Base-by-base conservation (phyloP, 805 yeast genomes). In the Candida silvicultrix region DNA sequence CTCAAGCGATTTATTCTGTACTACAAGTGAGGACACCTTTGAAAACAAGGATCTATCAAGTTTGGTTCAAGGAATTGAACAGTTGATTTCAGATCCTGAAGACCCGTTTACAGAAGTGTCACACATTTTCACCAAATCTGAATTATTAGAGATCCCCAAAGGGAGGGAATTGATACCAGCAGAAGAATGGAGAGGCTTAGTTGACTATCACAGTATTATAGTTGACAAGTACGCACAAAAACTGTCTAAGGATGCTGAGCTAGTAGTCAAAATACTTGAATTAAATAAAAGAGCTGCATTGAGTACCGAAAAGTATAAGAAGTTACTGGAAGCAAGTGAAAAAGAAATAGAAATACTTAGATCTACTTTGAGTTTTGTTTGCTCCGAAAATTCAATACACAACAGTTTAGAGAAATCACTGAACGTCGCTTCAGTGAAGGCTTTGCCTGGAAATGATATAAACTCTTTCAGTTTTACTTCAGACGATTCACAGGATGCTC, bases 231-330 rank as follows among this genome's bases (percentile, higher is more conserved):
- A 28, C 3, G 29, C 29, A 10, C 18, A 31, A 7, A 43, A 23
- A 18, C 29, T 43, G 12, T 10, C 40, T 19, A 16, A 38, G 3
- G 45, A 43, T 32, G 9, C 12, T 6, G n/a, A 38, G 18, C 31
- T 43, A 21, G 40, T 43, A 21, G n/a, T 38, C 11, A 43, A 43
- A 31, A 22, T 43, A 10, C 38, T 43, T 32, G 45, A 43, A 14
- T 23, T 43, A 4, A 43, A 43, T 23, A 35, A 11, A 35, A 35
- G 19, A 5, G 22, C 22, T 16, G 38, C 38, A 15, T 11, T 18
- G 23, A 23, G 19, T 10, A 18, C 6, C 11, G 38, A 35, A 7
- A 35, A 10, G 12, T 19, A 18, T 18, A 35, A 19, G 14, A 35
- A 35, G 12, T 14, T 19, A 19, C 11, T 19, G 15, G 12, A 35